Percentiles rank a stretch among this genome's conserved stretches.
phyloP scores from a whole-genome alignment of 2,329 filamentous ascomycete genomes.

The Canariomyces notabilis region DNA sequence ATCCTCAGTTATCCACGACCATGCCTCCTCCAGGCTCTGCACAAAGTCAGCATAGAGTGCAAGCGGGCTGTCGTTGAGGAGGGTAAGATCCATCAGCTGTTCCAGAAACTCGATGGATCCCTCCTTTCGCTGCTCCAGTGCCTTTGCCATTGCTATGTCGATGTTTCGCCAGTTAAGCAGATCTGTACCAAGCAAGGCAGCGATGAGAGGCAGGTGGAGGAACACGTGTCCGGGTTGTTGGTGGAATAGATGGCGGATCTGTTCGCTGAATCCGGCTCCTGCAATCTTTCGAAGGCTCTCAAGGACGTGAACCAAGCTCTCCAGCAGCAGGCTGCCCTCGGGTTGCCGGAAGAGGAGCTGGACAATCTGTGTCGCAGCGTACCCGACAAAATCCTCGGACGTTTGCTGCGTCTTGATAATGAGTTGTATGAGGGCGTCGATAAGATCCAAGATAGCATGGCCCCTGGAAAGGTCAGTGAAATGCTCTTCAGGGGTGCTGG shows the following conservation, averaged over 20 bases:
- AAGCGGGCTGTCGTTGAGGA: conserved; percentile 72
- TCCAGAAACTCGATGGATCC: conserved; percentile 75
- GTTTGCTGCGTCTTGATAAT: conserved; percentile 60
- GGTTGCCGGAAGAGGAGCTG: conserved; percentile 50
- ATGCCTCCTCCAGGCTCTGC: conserved; percentile 73
- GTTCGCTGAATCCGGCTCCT: conserved; percentile 48
- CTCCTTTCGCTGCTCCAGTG: conserved; percentile 65
- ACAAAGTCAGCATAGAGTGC: conserved; percentile 83
- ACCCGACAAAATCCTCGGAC: conserved; percentile 55
- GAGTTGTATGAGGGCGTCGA: conserved; percentile 56
- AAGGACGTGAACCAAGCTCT: conserved; percentile 58
- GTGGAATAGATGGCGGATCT: conserved; percentile 52
- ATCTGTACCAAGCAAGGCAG: conserved; percentile 54
- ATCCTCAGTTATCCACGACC: conserved; percentile 74
- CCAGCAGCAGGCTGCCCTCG: conserved; percentile 53
- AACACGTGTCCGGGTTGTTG: conserved; percentile 52
- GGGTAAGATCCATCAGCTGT: conserved; percentile 69
- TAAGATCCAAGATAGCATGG: conserved; percentile 56
- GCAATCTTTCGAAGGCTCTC: conserved; percentile 57
- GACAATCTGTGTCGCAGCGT: conserved; percentile 56
- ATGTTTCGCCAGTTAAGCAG: conserved; percentile 60
- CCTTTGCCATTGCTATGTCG: conserved; percentile 67
- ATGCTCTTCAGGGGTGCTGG: conserved; percentile 53
- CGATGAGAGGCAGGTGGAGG: conserved; percentile 53
- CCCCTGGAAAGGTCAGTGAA: conserved; percentile 54